Evolutionary conservation across 129 eudicot species (phyloP).

Genomic region (Saposhnikovia divaricata): DNA sequence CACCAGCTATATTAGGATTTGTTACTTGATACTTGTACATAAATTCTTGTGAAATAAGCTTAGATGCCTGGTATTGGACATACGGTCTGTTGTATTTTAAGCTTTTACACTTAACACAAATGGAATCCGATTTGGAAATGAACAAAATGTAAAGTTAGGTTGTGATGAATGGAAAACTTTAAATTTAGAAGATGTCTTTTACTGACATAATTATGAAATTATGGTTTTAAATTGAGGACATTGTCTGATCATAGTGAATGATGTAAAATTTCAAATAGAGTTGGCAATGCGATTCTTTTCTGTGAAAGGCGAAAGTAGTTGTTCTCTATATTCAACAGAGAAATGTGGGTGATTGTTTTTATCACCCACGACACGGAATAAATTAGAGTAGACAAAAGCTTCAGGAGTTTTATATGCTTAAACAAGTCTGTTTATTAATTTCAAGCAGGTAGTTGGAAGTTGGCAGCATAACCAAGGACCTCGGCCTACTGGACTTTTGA

Average conservation of each 20-base stretch:
- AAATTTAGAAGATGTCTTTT: neutral
- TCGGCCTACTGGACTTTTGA: neutral
- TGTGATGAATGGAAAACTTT: neutral
- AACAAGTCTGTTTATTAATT: neutral
- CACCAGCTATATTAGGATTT: neutral
- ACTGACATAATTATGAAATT: neutral
- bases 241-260: neutral
- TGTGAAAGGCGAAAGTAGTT: neutral
- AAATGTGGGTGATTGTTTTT: neutral
- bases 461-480: neutral
- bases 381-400: neutral
- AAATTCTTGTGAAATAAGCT: neutral
- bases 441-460: slow-evolving; percentile 16
- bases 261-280: neutral
- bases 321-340: neutral
- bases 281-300: neutral
- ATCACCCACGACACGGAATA: neutral
- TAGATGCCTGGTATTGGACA: neutral
- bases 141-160: neutral
- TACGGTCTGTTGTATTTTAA: neutral
- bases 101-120: neutral
- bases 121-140: neutral
- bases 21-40: neutral
- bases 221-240: neutral
- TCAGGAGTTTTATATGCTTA: neutral